Base-by-base conservation (phyloP, 1,139 yeast species). In the Yamadazyma songkhlaensis region DNA sequence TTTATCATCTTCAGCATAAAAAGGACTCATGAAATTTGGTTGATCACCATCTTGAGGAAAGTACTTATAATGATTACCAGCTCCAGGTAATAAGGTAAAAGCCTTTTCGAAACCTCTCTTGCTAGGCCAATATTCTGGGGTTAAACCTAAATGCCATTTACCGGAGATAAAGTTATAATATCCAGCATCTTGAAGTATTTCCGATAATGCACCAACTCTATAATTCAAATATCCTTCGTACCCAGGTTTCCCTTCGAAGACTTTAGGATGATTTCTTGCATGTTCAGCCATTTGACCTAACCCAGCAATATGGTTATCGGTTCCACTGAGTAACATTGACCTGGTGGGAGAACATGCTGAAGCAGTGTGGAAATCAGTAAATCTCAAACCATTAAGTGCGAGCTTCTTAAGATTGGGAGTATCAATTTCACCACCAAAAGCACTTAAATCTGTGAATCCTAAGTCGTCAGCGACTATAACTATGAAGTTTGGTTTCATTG, bases 291-390 rank as follows among this genome's bases (percentile, higher is more conserved):
- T 75, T 49, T 77, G 81, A 3, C 82, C 82, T 39, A 77, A 54
- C 0, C 83, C 83, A 7, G 82, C 82, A 51, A 77, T 69, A 42
- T 77, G 83, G 48, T 77, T 75, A 45, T 77, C 83, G 0, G 82
- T 77, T 2, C 84, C 84, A 2, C 80, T 72, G 31, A 79, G 57
- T 7, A 79, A 60, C 80, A 79, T 79, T 9, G 83, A 77, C 42
- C 84, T 58, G 0, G 84, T 79, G 3, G 84, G 84, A 2, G 83
- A 77, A 46, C 84, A 79, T 3, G 84, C 83, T 1, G 83, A 71
- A 3, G 84, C 84, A 3, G 84, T 74, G 43, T 79, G 83, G 55
- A 76, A 78, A 46, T 78, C 79, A 17, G 81, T 75, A 44, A 77
- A 67, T 29, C 78, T 54, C 11, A 67, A 50, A 6, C 83, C 82